Percentiles rank a stretch among this genome's conserved stretches.
These are phyloP conservation scores for Lactarius sp. DNA, from an alignment of 768 basidiomycete species.

Conservation along the genomic window DNA sequence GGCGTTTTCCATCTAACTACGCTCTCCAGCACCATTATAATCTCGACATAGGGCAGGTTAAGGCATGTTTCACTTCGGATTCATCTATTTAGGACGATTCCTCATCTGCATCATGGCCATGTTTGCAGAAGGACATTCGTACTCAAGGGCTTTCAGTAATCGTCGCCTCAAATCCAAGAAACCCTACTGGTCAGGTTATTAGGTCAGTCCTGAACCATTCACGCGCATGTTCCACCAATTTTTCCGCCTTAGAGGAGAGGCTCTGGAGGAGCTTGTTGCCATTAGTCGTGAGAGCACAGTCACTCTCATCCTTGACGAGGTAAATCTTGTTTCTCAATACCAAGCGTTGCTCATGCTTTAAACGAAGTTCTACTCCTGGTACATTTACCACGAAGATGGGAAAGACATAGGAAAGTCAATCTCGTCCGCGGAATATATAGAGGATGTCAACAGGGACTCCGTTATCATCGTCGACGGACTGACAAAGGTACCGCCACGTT, in stretches of 20 bases:
- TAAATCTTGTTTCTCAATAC: conserved; percentile 28
- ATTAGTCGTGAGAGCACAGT: conserved; percentile 65
- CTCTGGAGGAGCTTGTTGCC: conserved; percentile 73
- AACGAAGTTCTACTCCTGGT: conserved; percentile 88
- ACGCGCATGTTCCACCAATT: not conserved
- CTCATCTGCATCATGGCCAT: not conserved
- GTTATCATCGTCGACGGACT: conserved; percentile 87
- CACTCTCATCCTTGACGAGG: conserved; percentile 83
- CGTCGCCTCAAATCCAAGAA: conserved; percentile 91
- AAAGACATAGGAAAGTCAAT: conserved; percentile 71
- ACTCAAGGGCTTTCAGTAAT: conserved; percentile 83
- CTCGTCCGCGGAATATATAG: conserved; percentile 77
- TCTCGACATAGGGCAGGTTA: conserved; percentile 75
- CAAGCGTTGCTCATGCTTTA: conserved; percentile 3
- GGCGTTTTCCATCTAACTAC: conserved; percentile 34
- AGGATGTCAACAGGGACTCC: conserved; percentile 85
- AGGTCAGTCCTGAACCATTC: conserved; percentile 38
- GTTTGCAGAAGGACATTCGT: conserved; percentile 62
- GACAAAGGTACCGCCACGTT: conserved; percentile 59
- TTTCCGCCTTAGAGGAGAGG: conserved; percentile 52
- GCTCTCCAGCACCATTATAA: conserved; percentile 50
- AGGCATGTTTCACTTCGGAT: conserved; percentile 37
- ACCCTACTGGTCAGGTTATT: conserved; percentile 90
- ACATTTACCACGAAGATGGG: conserved; percentile 79
- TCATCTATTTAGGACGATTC: not conserved